These are phyloP conservation scores for Termitomyces eurrhizus DNA, from an alignment of 768 basidiomycete genomes.

Conservation along the genomic window DNA sequence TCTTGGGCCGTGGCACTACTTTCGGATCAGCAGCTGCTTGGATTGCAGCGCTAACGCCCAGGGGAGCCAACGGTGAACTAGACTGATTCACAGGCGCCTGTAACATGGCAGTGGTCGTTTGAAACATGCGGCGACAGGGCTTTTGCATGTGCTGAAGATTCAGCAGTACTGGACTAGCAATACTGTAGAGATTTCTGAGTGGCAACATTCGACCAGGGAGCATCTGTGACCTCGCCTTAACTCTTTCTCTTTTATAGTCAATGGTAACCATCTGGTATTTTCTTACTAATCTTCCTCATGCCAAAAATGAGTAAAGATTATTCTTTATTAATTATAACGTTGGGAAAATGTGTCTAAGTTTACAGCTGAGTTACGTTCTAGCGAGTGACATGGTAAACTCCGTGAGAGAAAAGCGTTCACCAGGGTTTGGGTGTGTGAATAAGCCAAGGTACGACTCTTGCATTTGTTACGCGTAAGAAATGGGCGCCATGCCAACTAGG, in stretches of 20 bases:
- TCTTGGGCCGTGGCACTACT: constrained; percentile 39
- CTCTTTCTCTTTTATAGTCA: background rate
- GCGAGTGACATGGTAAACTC: background rate
- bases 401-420: constrained; percentile 21
- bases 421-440: constrained; percentile 41
- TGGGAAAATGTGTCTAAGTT: constrained; percentile 2
- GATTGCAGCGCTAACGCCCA: constrained; percentile 61
- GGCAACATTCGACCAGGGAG: background rate
- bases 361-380: background rate
- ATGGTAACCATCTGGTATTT: no score
- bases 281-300: background rate
- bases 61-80: constrained; percentile 50
- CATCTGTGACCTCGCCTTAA: no score
- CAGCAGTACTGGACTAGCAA: background rate
- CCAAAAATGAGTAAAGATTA: background rate
- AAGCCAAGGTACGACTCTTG: constrained; percentile 50
- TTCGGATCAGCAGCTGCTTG: constrained; percentile 32
- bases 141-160: background rate
- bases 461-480: constrained; percentile 46
- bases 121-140: constrained; percentile 2
- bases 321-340: background rate
- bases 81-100: constrained; percentile 25
- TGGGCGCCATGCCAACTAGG: constrained; percentile 45
- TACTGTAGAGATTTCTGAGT: background rate
- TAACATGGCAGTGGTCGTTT: background rate